Evolutionary conservation across 306 rosid genomes (phyloP).

Genomic region (Citrullus colocynthis): DNA sequence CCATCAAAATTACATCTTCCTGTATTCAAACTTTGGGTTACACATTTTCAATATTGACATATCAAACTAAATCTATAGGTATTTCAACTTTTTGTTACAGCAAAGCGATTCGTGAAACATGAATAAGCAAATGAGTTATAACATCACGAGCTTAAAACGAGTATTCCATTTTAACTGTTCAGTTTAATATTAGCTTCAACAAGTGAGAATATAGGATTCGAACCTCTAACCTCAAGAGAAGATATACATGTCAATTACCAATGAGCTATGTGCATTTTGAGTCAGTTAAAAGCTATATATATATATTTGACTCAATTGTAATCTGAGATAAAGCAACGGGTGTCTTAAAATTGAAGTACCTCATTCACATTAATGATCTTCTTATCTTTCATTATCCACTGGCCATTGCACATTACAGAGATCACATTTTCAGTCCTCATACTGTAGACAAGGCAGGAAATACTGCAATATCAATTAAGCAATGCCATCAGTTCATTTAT

Average conservation of each 20-base stretch:
- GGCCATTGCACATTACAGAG: conserved; percentile 77
- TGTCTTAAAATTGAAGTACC: conserved; percentile 23
- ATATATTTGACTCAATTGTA: neutral
- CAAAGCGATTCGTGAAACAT: neutral
- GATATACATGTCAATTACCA: too few species aligned
- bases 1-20: conserved; percentile 49
- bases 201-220: too few species aligned
- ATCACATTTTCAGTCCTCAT: conserved; percentile 73
- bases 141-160: neutral
- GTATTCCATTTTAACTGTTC: too few species aligned
- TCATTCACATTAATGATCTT: conserved; percentile 55
- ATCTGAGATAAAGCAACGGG: neutral
- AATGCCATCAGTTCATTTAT: conserved; percentile 5
- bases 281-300: neutral
- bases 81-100: neutral
- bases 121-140: neutral
- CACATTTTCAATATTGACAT: neutral
- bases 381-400: conserved; percentile 79
- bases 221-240: too few species aligned
- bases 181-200: too few species aligned
- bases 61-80: neutral
- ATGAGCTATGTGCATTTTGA: neutral
- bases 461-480: conserved; percentile 33
- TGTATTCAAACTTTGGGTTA: conserved; percentile 16
- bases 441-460: conserved; percentile 67